Percentiles rank a stretch among this genome's conserved stretches.
phyloP scores from a whole-genome alignment of 805 yeast genomes.

The Yarrowia yakushimensis region DNA sequence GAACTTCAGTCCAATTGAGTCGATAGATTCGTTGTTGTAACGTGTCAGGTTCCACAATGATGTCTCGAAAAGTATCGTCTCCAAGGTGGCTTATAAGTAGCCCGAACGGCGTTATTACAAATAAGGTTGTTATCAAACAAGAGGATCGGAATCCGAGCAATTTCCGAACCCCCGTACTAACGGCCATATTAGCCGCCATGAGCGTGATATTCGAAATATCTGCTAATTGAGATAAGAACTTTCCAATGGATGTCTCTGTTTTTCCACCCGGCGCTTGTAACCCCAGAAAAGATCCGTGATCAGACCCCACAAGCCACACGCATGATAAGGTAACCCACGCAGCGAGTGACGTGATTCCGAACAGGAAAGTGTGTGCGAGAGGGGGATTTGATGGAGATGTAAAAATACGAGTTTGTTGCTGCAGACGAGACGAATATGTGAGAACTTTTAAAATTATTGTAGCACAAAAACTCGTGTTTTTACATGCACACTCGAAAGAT shows the following conservation, averaged over 20 bases:
- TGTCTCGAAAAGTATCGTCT: too few relatives aligned
- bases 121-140: conserved; percentile 7
- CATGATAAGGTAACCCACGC: conserved; percentile 7
- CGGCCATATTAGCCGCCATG: not conserved
- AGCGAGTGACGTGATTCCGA: not conserved
- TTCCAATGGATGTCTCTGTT: not conserved
- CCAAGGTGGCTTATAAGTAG: not conserved
- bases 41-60: too few relatives aligned
- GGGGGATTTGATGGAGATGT: not conserved
- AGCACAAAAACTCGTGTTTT: not conserved
- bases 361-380: not conserved
- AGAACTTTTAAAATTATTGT: not conserved
- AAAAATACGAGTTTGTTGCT: too few relatives aligned
- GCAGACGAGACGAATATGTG: not conserved
- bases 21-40: too few relatives aligned
- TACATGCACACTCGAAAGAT: not conserved
- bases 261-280: not conserved
- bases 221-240: not conserved
- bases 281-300: not conserved
- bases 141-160: not conserved
- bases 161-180: not conserved
- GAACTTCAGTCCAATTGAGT: too few relatives aligned
- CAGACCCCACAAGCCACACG: not conserved
- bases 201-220: not conserved
- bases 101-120: not conserved